phyloP scores from a whole-genome alignment of 75 land plant species.

The Sequoiadendron giganteum region DNA sequence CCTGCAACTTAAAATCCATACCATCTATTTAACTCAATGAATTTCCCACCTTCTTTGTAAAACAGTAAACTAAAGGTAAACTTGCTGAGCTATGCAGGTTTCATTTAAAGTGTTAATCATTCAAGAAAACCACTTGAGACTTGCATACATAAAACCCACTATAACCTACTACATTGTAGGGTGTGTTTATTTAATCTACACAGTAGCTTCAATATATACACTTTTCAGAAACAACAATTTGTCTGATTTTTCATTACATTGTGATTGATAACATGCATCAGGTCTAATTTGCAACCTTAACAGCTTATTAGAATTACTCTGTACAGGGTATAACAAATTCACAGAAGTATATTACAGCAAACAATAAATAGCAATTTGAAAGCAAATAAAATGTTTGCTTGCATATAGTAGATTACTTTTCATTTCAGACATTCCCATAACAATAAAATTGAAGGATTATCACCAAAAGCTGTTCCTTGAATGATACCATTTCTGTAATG shows the following conservation, averaged over 20 bases:
- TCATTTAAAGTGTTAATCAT: not conserved
- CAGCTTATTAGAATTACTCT: not conserved
- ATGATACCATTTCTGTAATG: no score
- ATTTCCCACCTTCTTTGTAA: not conserved
- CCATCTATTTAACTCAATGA: not conserved
- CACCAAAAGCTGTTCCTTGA: not conserved
- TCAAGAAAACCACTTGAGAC: not conserved
- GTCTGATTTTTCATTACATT: not conserved
- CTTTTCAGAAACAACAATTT: not conserved
- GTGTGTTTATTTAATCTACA: no score
- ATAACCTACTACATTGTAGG: not conserved
- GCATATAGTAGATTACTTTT: not conserved
- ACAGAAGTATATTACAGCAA: not conserved
- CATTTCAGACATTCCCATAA: not conserved
- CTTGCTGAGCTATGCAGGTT: not conserved
- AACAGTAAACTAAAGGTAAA: not conserved
- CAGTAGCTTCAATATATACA: no score
- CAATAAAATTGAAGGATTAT: not conserved
- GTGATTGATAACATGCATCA: not conserved
- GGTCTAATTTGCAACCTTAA: not conserved
- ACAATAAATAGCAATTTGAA: not conserved
- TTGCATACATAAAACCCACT: not conserved
- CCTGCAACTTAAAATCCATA: not conserved
- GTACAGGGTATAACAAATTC: not conserved
- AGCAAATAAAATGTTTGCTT: not conserved